Percentiles rank a stretch among this genome's conserved stretches.
Conservation (phyloP, 805 yeast species). For the Metschnikowia cerradonensis region DNA sequence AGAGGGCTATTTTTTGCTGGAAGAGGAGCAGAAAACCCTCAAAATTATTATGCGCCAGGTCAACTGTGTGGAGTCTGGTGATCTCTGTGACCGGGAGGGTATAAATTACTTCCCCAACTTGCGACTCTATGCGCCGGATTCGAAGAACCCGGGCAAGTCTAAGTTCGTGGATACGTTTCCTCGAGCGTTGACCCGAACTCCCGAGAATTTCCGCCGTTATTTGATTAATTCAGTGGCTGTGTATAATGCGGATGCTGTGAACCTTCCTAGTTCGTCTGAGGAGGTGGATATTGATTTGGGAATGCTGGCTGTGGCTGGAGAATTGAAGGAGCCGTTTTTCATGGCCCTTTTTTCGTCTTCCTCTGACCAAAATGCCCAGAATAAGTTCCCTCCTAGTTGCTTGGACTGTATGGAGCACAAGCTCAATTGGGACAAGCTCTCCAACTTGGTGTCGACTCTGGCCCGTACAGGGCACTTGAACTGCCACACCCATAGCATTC, state of each 20-base stretch:
- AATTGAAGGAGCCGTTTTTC: slow-evolving; percentile 44
- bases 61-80: slow-evolving; percentile 83
- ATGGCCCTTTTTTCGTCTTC: slow-evolving; percentile 66
- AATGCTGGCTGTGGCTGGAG: slow-evolving; percentile 49
- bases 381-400: slow-evolving; percentile 38
- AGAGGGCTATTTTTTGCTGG: slow-evolving; percentile 50
- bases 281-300: slow-evolving; percentile 39
- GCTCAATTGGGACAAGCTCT: slow-evolving; percentile 54
- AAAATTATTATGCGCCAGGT: slow-evolving; percentile 67
- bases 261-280: slow-evolving; percentile 40
- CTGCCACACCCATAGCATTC: slow-evolving; percentile 46
- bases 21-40: slow-evolving; percentile 40
- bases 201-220: slow-evolving; percentile 49
- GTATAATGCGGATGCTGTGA: slow-evolving; percentile 34
- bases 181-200: slow-evolving; percentile 39
- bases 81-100: slow-evolving; percentile 68
- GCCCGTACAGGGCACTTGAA: slow-evolving; percentile 54
- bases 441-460: slow-evolving; percentile 41
- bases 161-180: slow-evolving; percentile 45
- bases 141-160: slow-evolving; percentile 23
- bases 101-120: slow-evolving; percentile 68
- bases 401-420: slow-evolving; percentile 49
- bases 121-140: slow-evolving; percentile 60
- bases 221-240: slow-evolving; percentile 52
- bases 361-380: slow-evolving; percentile 37